These are phyloP conservation scores for Acer campestre DNA, from an alignment of 345 rosid species.

Conservation along the genomic window DNA sequence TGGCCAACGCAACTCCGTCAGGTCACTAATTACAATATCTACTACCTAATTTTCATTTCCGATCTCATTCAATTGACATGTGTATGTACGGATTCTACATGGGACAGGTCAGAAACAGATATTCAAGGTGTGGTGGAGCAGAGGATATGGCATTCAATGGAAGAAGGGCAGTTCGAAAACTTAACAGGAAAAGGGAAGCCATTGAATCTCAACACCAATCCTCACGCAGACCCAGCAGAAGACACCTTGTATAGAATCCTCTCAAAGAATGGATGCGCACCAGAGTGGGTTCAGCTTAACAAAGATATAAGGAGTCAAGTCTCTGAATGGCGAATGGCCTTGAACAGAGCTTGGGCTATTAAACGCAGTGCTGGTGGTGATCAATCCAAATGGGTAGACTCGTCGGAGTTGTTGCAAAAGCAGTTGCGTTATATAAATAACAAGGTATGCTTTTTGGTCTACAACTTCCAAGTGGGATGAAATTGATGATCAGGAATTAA, in stretches of 20 bases:
- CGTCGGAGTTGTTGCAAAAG: slow-evolving; percentile 43
- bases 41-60: not conserved
- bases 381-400: slow-evolving; percentile 52
- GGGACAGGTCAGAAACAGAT: slow-evolving; percentile 85
- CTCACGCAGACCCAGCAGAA: slow-evolving; percentile 91
- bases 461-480: not conserved
- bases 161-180: slow-evolving; percentile 93
- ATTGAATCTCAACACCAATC: slow-evolving; percentile 58
- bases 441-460: slow-evolving; percentile 41
- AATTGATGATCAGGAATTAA: not conserved
- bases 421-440: slow-evolving; percentile 70
- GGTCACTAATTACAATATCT: slow-evolving; percentile 31
- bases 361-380: slow-evolving; percentile 59
- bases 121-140: slow-evolving; percentile 83
- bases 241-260: slow-evolving; percentile 85
- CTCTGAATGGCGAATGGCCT: slow-evolving; percentile 64
- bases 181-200: slow-evolving; percentile 95
- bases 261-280: slow-evolving; percentile 79
- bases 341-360: slow-evolving; percentile 73
- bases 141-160: slow-evolving; percentile 96
- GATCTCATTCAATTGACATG: not conserved
- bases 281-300: slow-evolving; percentile 93
- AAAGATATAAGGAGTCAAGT: slow-evolving; percentile 67
- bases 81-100: too few relatives aligned
- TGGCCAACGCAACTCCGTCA: slow-evolving; percentile 70